Evolutionary conservation across 768 basidiomycete genomes (phyloP).

Genomic region (Tremella yokohamensis): DNA sequence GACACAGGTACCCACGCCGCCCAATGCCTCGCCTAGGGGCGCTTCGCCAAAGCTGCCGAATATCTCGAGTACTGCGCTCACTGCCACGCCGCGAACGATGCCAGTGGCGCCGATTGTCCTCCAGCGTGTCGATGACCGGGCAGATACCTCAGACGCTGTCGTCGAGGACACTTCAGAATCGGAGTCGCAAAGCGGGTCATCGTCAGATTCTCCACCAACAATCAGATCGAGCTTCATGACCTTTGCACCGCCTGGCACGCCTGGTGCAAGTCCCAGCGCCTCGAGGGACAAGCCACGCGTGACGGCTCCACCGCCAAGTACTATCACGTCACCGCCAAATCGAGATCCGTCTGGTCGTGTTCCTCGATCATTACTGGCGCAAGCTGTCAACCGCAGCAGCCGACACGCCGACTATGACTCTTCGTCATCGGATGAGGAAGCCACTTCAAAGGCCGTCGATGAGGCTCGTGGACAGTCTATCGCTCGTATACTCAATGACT

Average conservation of each 20-base stretch:
- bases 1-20: conserved; percentile 10
- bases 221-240: not conserved
- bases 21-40: conserved; percentile 16
- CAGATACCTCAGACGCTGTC: conserved; percentile 6
- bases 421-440: not conserved
- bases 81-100: not conserved
- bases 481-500: conserved; percentile 12
- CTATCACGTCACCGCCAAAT: too few species aligned
- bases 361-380: not conserved
- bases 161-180: conserved; percentile 13
- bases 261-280: not conserved
- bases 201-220: not conserved
- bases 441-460: not conserved
- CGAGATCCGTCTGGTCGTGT: too few species aligned
- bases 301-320: too few species aligned
- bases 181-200: not conserved
- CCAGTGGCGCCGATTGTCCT: conserved; percentile 17
- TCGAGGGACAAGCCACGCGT: not conserved
- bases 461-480: not conserved
- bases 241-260: not conserved
- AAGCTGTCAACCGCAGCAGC: not conserved
- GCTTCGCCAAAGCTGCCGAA: conserved; percentile 1
- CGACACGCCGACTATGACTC: not conserved
- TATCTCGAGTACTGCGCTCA: not conserved
- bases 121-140: conserved; percentile 17